Evolutionary conservation across 2,329 filamentous ascomycete genomes (phyloP).

Genomic region (Sporothrix schenckii): DNA sequence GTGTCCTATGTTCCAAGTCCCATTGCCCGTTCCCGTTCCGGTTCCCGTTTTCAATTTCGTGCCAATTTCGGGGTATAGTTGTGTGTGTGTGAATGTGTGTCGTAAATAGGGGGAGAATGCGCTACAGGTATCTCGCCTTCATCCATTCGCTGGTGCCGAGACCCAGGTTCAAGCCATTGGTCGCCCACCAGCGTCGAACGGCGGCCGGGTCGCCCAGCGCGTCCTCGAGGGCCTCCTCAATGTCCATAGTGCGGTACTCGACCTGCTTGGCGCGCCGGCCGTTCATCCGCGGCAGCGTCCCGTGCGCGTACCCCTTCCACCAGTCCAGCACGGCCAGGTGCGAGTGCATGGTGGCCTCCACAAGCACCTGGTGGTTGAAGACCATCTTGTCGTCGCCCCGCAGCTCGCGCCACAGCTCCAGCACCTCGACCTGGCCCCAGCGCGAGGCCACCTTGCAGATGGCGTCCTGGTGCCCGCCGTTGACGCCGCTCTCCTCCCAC

Average conservation of each 20-base stretch:
- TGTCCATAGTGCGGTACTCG: slow-evolving; percentile 93
- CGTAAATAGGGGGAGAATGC: background rate
- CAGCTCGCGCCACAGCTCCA: slow-evolving; percentile 78
- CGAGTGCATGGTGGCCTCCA: slow-evolving; percentile 84
- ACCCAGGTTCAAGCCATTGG: slow-evolving; percentile 78
- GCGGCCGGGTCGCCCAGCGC: slow-evolving; percentile 71
- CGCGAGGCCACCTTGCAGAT: slow-evolving; percentile 83
- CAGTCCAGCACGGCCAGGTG: slow-evolving; percentile 85
- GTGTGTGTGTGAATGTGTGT: background rate
- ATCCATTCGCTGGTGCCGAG: slow-evolving; percentile 88
- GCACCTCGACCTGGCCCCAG: slow-evolving; percentile 79
- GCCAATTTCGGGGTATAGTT: background rate
- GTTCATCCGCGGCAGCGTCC: slow-evolving; percentile 58
- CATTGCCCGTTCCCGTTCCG: background rate
- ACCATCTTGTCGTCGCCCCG: slow-evolving; percentile 61
- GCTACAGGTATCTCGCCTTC: slow-evolving; percentile 71
- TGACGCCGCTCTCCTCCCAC: slow-evolving; percentile 83
- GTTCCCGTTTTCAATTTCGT: background rate
- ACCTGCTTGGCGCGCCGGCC: slow-evolving; percentile 68
- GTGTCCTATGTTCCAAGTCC: background rate
- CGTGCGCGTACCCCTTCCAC: slow-evolving; percentile 75
- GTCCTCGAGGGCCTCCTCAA: slow-evolving; percentile 92
- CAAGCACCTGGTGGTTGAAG: slow-evolving; percentile 55
- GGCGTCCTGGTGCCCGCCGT: slow-evolving; percentile 76
- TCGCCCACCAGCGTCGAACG: slow-evolving; percentile 84